Base-by-base conservation (phyloP, 108 stramenopile species). In the Licmophora abbreviata region DNA sequence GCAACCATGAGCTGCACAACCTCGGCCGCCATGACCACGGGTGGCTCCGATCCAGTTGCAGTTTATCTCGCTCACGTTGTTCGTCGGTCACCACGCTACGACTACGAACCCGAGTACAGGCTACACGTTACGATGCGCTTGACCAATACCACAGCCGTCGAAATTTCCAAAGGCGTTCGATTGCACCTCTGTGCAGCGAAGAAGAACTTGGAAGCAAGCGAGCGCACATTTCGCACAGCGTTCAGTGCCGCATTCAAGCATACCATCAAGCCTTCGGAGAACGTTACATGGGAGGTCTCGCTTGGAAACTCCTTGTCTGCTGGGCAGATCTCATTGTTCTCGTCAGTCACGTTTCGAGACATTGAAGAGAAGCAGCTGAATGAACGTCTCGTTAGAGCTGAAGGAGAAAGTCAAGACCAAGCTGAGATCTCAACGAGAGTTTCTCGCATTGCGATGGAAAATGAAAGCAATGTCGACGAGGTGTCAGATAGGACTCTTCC, bases 181-280 rank as follows among this genome's bases (percentile, higher is more conserved):
- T 28, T 72, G 35, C 48, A 65, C 37, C 47, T 89, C 18, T 63
- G 81, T n/a, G 26, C 83, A 3, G 57, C 70, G 44, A 50, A 77
- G 52, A 46, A 74, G 63, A 30, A 76, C 64, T 36, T 30, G 32
- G 18, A 37, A 46, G 50, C 46, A 29, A 40, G 57, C 9, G 61
- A 58, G 2, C 21, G 29, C 15, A 29, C 27, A 42, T 14, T 59
- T 30, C 55, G 56, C 23, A 50, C 61, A 44, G 50, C 56, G 9
- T 49, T 38, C n/a, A 66, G 66, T 3, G 47, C 78, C 22, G 41
- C 58, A 11, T 83, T 75, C 63, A 68, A 68, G 29, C 43, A 61
- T 8, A 76, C 72, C 65, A 60, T 89, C 23, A 58, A 61, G 31
- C 66, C 76, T 52, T 83, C 81, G 0, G 87, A 89, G 40, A 73